phyloP scores from a whole-genome alignment of 441 rosid species.

The Arabidopsis hybrid region DNA sequence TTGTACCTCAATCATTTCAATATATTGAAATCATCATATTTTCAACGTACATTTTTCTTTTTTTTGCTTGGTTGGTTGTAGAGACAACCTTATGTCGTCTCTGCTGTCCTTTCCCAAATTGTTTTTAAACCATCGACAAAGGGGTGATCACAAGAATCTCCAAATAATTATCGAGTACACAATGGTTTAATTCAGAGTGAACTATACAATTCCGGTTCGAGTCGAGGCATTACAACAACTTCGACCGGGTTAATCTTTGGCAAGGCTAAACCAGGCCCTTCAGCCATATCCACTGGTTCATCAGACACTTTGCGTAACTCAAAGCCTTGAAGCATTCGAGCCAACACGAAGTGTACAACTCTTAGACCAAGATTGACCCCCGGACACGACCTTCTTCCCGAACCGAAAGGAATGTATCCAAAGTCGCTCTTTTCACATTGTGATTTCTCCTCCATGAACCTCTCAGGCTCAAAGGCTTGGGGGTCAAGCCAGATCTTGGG shows the following conservation, averaged over 20 bases:
- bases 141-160: background rate
- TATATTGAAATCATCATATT: no score
- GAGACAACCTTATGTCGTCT: no score
- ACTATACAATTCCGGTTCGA: constrained; percentile 44
- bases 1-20: no score
- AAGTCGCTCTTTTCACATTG: constrained; percentile 10
- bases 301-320: constrained; percentile 21
- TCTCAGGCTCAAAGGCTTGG: constrained; percentile 37
- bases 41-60: no score
- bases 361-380: constrained; percentile 40
- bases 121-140: background rate
- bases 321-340: constrained; percentile 43
- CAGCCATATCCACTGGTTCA: constrained; percentile 42
- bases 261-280: constrained; percentile 53
- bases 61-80: no score
- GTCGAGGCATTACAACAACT: constrained; percentile 55
- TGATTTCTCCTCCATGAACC: constrained; percentile 34
- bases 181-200: constrained; percentile 16
- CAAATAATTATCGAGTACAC: background rate
- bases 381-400: constrained; percentile 46
- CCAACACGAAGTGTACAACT: constrained; percentile 41
- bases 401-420: constrained; percentile 38
- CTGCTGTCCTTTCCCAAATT: no score
- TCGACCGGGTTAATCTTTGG: constrained; percentile 64
- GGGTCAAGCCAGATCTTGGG: constrained; percentile 42